Percentiles rank a stretch among this genome's conserved stretches.
Conservation (phyloP, 495 filamentous ascomycete species). For the Neurospora sp. region DNA sequence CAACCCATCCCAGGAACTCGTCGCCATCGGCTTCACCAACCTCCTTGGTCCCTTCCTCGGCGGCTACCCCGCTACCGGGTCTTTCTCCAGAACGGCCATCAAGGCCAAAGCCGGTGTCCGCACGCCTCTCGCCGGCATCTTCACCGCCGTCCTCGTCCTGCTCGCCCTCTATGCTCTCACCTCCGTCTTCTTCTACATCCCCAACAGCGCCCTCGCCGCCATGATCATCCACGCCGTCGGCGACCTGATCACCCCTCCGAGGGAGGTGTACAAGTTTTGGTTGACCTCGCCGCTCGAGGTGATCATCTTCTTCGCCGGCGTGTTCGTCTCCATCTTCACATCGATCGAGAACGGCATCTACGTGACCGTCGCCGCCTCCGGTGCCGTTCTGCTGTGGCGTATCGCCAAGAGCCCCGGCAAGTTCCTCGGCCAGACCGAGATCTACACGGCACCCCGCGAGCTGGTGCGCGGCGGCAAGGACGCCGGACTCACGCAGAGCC, state of each 20-base stretch:
- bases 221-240: conserved; percentile 46
- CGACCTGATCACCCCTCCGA: conserved; percentile 40
- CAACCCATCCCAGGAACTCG: conserved; percentile 43
- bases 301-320: conserved; percentile 42
- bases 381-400: conserved; percentile 35
- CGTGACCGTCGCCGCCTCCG: conserved; percentile 33
- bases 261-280: conserved; percentile 42
- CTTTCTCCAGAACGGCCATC: conserved; percentile 42
- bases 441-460: conserved; percentile 11
- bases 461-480: conserved; percentile 7
- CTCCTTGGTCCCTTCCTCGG: conserved; percentile 43
- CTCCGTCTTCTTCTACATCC: conserved; percentile 43
- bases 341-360: conserved; percentile 46
- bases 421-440: conserved; percentile 26
- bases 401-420: conserved; percentile 35
- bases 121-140: conserved; percentile 42
- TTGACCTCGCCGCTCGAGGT: conserved; percentile 40
- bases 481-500: neutral
- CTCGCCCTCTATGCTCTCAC: conserved; percentile 44
- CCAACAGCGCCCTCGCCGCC: conserved; percentile 31
- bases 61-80: conserved; percentile 43
- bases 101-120: conserved; percentile 41
- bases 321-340: conserved; percentile 41
- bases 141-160: conserved; percentile 42
- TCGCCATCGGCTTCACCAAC: conserved; percentile 45